These are phyloP conservation scores for Claviceps arundinis DNA, from an alignment of 2,329 filamentous ascomycete genomes.

Conservation along the genomic window DNA sequence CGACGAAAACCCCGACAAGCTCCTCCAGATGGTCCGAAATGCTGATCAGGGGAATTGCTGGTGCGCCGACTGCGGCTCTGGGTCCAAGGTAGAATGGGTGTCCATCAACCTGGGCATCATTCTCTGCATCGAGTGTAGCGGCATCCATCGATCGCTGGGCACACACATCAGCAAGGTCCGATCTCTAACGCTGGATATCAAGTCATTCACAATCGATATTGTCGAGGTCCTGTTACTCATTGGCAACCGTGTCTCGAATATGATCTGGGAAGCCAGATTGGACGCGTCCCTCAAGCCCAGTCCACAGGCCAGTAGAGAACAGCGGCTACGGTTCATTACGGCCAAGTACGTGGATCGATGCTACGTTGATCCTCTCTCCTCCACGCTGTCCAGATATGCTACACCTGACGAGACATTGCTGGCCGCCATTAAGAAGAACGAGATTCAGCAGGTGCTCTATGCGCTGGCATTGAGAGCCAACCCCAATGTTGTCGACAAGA, in stretches of 20 bases:
- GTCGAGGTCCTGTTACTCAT: conserved; percentile 84
- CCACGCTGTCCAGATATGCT: conserved; percentile 60
- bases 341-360: conserved; percentile 80
- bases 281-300: conserved; percentile 61
- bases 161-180: conserved; percentile 97
- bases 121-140: conserved; percentile 94
- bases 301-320: conserved; percentile 70
- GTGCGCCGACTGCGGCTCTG: conserved; percentile 90
- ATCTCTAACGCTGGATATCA: conserved; percentile 87
- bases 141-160: conserved; percentile 88
- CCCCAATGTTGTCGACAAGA: conserved; percentile 75
- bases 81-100: conserved; percentile 93
- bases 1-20: conserved; percentile 72
- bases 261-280: conserved; percentile 85
- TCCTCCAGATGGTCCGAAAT: conserved; percentile 77
- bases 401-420: conserved; percentile 80
- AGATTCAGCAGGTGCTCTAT: conserved; percentile 86
- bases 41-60: conserved; percentile 84
- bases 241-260: conserved; percentile 90
- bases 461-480: conserved; percentile 77
- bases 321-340: conserved; percentile 88
- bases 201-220: conserved; percentile 92
- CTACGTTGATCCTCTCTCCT: conserved; percentile 66
- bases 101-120: conserved; percentile 96
- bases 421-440: conserved; percentile 89